Percentiles rank a stretch among this genome's conserved stretches.
phyloP scores from a whole-genome alignment of 164 flowering plant species.

The Aristolochia fimbriata region DNA sequence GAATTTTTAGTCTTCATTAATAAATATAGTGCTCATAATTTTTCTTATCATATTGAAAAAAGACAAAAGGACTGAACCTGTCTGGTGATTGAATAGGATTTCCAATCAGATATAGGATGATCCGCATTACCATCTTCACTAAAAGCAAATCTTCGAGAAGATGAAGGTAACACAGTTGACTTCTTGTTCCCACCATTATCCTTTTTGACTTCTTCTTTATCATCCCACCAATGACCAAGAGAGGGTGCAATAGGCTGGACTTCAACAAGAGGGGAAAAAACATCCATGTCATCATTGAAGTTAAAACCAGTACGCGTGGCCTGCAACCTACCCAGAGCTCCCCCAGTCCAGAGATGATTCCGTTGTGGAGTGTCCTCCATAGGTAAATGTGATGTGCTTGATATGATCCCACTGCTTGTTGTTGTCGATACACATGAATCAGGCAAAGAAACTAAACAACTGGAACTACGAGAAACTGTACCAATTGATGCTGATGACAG shows the following conservation, averaged over 20 bases:
- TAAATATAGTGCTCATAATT: too few relatives aligned
- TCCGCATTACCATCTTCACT: conserved; percentile 44
- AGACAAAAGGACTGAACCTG: conserved; percentile 40
- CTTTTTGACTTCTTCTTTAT: conserved; percentile 39
- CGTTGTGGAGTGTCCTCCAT: conserved; percentile 68
- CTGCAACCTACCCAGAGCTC: conserved; percentile 54
- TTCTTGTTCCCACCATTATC: conserved; percentile 47
- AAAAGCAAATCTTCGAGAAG: conserved; percentile 43
- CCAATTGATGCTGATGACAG: conserved; percentile 30
- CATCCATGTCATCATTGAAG: conserved; percentile 95
- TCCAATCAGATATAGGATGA: conserved; percentile 74
- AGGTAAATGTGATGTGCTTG: conserved; percentile 28
- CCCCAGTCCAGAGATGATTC: conserved; percentile 52
- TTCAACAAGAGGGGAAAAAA: conserved; percentile 93
- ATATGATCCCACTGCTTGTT: conserved; percentile 25
- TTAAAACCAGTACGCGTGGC: conserved; percentile 54
- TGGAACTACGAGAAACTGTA: conserved; percentile 38
- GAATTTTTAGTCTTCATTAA: too few relatives aligned
- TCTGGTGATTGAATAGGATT: conserved; percentile 42
- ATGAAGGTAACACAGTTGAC: conserved; percentile 51
- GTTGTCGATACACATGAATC: conserved; percentile 38
- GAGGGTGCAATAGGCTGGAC: conserved; percentile 90
- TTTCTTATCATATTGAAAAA: neutral
- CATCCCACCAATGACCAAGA: conserved; percentile 66
- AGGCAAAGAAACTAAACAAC: conserved; percentile 27